phyloP scores from a whole-genome alignment of 495 filamentous ascomycete species.

The Lepraria neglecta region DNA sequence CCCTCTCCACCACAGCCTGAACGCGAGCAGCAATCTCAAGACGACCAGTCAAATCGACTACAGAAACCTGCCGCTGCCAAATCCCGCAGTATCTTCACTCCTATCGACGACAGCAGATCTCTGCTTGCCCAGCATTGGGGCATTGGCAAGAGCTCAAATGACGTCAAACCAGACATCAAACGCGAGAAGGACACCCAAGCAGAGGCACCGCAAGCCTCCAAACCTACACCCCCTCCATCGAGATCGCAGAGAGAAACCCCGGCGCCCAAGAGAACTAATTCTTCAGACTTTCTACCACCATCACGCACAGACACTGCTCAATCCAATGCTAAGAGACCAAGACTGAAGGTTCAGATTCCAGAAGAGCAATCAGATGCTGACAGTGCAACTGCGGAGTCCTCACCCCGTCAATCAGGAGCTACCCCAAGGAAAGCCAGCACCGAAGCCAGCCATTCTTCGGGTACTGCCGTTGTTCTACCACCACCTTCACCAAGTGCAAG shows the following conservation, averaged over 20 bases:
- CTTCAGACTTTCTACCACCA: conserved; percentile 61
- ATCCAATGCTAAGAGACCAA: conserved; percentile 61
- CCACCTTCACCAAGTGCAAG: conserved; percentile 88
- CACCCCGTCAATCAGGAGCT: conserved; percentile 61
- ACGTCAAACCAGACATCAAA: conserved; percentile 40
- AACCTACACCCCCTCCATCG: conserved; percentile 45
- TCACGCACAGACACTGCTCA: conserved; percentile 65
- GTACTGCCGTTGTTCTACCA: conserved; percentile 65
- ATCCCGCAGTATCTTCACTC: conserved; percentile 91
- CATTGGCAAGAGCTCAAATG: conserved; percentile 42
- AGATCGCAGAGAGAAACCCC: conserved; percentile 37
- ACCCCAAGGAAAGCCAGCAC: conserved; percentile 47
- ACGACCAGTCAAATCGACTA: conserved; percentile 48
- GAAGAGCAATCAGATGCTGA: conserved; percentile 81
- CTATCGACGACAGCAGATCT: conserved; percentile 87
- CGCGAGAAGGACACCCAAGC: conserved; percentile 36
- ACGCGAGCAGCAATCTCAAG: conserved; percentile 32
- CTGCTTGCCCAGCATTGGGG: conserved; percentile 83
- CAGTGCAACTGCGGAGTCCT: conserved; percentile 65
- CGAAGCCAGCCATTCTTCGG: conserved; percentile 53
- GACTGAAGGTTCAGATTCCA: conserved; percentile 89
- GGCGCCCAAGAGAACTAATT: conserved; percentile 46
- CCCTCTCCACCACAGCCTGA: conserved; percentile 39
- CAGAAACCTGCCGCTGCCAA: conserved; percentile 71
- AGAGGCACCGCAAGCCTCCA: conserved; percentile 35